Conservation (phyloP, 768 basidiomycete genomes). For the Tephrocybe sp. region DNA sequence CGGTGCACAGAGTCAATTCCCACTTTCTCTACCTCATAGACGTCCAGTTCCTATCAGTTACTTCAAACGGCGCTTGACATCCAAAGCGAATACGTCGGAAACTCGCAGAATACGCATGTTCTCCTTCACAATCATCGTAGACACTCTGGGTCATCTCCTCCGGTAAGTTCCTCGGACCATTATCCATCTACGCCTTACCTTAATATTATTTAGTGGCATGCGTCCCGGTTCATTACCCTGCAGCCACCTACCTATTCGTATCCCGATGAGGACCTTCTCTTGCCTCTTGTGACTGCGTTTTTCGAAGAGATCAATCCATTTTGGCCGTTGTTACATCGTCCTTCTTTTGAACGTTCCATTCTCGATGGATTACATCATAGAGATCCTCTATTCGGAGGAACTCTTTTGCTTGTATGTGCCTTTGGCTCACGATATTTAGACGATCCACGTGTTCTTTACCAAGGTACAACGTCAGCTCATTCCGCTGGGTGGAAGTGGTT, state of each 20-base stretch:
- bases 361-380: slow-evolving; percentile 47
- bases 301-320: slow-evolving; percentile 57
- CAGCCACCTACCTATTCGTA: slow-evolving; percentile 36
- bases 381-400: slow-evolving; percentile 49
- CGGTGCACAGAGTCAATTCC: background rate
- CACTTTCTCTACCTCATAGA: too few species aligned
- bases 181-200: too few species aligned
- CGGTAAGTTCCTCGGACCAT: slow-evolving; percentile 5
- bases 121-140: slow-evolving; percentile 33
- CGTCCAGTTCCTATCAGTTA: slow-evolving; percentile 50
- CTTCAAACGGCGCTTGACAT: slow-evolving; percentile 57
- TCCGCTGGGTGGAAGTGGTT: slow-evolving; percentile 68
- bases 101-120: slow-evolving; percentile 20
- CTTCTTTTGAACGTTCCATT: slow-evolving; percentile 60
- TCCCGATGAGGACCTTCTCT: slow-evolving; percentile 55
- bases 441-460: slow-evolving; percentile 59
- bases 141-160: slow-evolving; percentile 46
- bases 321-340: slow-evolving; percentile 71
- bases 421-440: slow-evolving; percentile 59
- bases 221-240: slow-evolving; percentile 21
- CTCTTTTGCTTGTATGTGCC: slow-evolving; percentile 66
- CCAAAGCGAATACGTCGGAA: slow-evolving; percentile 52
- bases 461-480: slow-evolving; percentile 39
- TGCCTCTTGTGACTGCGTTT: slow-evolving; percentile 59
- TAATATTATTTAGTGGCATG: slow-evolving; percentile 33